phyloP scores from a whole-genome alignment of 2,329 filamentous ascomycete species.

The Trichoderma arundinaceum region DNA sequence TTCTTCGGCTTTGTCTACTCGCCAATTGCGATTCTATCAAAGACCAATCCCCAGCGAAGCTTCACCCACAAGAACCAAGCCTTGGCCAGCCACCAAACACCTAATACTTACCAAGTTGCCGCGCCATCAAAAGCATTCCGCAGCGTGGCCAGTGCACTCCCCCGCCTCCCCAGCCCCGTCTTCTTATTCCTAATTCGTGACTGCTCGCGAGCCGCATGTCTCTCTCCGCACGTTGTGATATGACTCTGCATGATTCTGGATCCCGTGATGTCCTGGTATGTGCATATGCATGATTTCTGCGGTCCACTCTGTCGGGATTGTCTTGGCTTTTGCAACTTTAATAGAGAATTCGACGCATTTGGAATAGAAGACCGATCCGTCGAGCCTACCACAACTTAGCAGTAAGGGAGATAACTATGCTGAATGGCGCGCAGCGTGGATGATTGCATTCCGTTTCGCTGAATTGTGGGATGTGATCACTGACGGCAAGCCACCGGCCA shows the following conservation, averaged over 20 bases:
- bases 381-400: background rate
- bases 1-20: too few relatives aligned
- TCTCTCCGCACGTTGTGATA: background rate
- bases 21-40: too few relatives aligned
- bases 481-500: too few relatives aligned
- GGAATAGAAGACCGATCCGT: background rate
- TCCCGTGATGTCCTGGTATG: background rate
- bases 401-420: background rate
- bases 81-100: background rate
- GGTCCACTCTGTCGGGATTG: background rate
- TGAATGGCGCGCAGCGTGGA: background rate
- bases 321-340: background rate
- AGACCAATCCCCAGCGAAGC: background rate
- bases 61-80: background rate
- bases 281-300: background rate
- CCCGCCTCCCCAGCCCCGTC: background rate
- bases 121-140: background rate
- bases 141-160: background rate
- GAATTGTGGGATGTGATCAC: background rate
- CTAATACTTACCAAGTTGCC: background rate
- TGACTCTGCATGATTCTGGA: background rate
- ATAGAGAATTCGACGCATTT: background rate
- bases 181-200: too few relatives aligned
- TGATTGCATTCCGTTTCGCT: background rate
- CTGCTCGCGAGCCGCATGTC: background rate